These are phyloP conservation scores for Carex scoparia DNA, from an alignment of 176 grass and related monocot species.

Conservation along the genomic window DNA sequence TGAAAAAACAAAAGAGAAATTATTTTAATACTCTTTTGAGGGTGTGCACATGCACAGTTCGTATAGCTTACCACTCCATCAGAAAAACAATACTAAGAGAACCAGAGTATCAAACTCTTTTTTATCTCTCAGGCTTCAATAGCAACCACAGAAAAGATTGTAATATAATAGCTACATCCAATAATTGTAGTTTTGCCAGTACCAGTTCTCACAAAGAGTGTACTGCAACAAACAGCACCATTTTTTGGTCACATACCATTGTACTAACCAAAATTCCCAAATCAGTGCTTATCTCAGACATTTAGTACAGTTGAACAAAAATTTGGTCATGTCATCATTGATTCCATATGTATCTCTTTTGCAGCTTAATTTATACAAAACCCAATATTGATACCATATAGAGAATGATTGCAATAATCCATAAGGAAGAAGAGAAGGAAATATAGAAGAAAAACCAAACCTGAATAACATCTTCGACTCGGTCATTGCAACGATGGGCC, in stretches of 20 bases:
- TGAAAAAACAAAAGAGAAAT: constrained; percentile 26
- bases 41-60: background rate
- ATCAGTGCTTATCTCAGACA: background rate
- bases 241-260: background rate
- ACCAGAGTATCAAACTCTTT: background rate
- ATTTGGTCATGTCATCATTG: background rate
- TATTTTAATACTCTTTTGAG: background rate
- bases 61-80: background rate
- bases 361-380: too few species aligned
- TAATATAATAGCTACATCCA: background rate
- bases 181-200: background rate
- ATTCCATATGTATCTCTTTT: too few species aligned
- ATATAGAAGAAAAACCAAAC: constrained; percentile 24
- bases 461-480: constrained; percentile 83
- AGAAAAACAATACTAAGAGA: background rate
- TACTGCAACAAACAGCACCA: background rate
- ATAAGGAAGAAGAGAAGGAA: background rate
- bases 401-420: background rate
- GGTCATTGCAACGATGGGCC: constrained; percentile 90
- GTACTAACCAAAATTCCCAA: background rate
- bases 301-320: background rate
- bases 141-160: background rate
- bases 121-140: background rate
- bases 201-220: background rate
- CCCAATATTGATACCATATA: background rate